These are phyloP conservation scores for Geotrichum cucujoidarum DNA, from an alignment of 1,139 yeast species.

Conservation along the genomic window DNA sequence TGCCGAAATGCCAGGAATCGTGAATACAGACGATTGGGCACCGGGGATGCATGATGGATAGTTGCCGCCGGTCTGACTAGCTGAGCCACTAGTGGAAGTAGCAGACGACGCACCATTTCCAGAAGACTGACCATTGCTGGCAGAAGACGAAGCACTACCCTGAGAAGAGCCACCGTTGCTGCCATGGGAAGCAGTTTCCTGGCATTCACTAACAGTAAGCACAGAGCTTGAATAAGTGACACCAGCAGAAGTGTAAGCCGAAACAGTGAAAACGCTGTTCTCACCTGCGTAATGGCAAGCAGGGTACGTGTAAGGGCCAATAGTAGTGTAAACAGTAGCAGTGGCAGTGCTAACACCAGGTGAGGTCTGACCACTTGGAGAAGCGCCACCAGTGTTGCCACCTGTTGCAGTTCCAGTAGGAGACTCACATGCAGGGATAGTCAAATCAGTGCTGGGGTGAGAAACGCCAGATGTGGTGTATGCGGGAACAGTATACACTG, in stretches of 20 bases:
- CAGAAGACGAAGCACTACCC: neutral
- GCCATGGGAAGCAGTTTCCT: no score
- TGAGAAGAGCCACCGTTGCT: neutral
- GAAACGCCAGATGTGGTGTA: neutral
- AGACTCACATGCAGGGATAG: neutral
- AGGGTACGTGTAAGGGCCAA: neutral
- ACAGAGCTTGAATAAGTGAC: neutral
- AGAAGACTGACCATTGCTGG: neutral
- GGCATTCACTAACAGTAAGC: neutral
- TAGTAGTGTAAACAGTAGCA: neutral
- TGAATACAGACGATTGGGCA: constrained; percentile 14
- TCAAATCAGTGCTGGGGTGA: neutral
- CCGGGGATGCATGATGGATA: constrained; percentile 10
- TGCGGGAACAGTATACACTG: neutral
- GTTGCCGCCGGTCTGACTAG: neutral
- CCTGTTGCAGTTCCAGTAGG: neutral
- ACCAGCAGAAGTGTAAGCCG: neutral
- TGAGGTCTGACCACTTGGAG: neutral
- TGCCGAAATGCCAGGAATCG: constrained; percentile 22
- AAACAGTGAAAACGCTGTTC: neutral
- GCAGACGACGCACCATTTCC: neutral
- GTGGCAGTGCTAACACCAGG: neutral
- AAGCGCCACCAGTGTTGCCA: neutral
- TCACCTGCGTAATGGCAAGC: neutral
- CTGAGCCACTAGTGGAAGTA: neutral